Evolutionary conservation across 2,329 filamentous ascomycete species (phyloP).

Genomic region (Venturia nashicola): DNA sequence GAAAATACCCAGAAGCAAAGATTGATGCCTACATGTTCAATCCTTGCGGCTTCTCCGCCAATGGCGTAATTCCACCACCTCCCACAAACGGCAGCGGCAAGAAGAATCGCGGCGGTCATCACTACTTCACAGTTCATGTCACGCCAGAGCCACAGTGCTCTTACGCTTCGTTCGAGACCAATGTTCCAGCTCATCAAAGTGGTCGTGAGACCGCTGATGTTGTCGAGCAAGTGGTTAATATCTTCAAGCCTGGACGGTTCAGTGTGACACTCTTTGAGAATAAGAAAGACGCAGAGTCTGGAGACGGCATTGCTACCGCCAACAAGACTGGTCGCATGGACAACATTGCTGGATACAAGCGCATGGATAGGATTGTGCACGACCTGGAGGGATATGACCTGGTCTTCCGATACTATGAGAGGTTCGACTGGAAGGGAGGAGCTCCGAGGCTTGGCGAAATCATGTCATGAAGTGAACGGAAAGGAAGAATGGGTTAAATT

Average conservation of each 20-base stretch:
- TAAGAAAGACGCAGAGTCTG: slow-evolving; percentile 40
- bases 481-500: not conserved
- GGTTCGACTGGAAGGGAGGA: slow-evolving; percentile 64
- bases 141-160: slow-evolving; percentile 95
- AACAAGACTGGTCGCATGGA: slow-evolving; percentile 50
- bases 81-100: slow-evolving; percentile 33
- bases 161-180: slow-evolving; percentile 97
- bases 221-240: slow-evolving; percentile 84
- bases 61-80: slow-evolving; percentile 80
- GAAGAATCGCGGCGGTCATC: slow-evolving; percentile 24
- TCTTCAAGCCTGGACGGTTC: slow-evolving; percentile 97
- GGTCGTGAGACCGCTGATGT: slow-evolving; percentile 83
- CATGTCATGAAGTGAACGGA: not conserved
- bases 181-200: slow-evolving; percentile 79
- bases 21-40: slow-evolving; percentile 96
- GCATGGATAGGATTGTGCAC: slow-evolving; percentile 90
- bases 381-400: slow-evolving; percentile 96
- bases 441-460: slow-evolving; percentile 49
- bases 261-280: slow-evolving; percentile 94
- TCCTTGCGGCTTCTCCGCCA: slow-evolving; percentile 93
- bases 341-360: slow-evolving; percentile 69
- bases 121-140: slow-evolving; percentile 98
- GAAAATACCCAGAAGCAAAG: slow-evolving; percentile 79
- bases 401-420: slow-evolving; percentile 92
- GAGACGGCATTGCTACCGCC: slow-evolving; percentile 31